Evolutionary conservation across 2,329 filamentous ascomycete genomes (phyloP), one percentile per base, ranked within the genome.

Genomic region (Paracamarosporium sp.): DNA sequence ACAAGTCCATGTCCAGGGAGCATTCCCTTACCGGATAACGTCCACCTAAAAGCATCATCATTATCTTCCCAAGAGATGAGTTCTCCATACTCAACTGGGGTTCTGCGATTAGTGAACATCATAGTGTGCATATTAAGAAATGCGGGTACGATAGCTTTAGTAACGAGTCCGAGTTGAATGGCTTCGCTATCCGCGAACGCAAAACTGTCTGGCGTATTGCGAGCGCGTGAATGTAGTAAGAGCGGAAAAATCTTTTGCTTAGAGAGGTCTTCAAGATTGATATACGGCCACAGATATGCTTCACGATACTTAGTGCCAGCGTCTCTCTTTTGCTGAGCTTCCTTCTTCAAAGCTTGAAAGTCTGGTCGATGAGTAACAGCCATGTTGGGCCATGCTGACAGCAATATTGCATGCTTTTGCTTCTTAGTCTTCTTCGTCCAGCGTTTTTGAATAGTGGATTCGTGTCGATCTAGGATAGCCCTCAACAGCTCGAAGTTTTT

Each of bases 211-310:
- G 85, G 85, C 0, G 66, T 61, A 56, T 85, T 64, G 0, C 82
- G 79, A 8, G 78, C 83, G 5, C 86, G 78, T 0, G 83, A 71
- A 53, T 86, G 84, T 15, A 88, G 68, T 20, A 88, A 72, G 4
- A 63, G 25, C 5, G 88, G 66, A 8, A 88, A 64, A 0, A 71
- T 58, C 51, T 79, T 82, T 0, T 78, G 67, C 22, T 80, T 75
- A 0, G 64, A 48, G 1, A 88, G 73, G 62, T 88, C 85, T 57
- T 88, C 83, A 31, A 83, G 75, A 60, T 88, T 88, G 68, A 88
- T 81, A 47, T 82, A 78, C 0, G 85, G 85, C 79, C 80, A 86
- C 44, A 85, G 36, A 28, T 58, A 66, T 22, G 56, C 56, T 20
- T 60, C 57, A n/a, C n/a, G n/a, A n/a, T n/a, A n/a, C n/a, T n/a